Conservation (phyloP, 2,329 filamentous ascomycete species). For the Trichoderma sp. region DNA sequence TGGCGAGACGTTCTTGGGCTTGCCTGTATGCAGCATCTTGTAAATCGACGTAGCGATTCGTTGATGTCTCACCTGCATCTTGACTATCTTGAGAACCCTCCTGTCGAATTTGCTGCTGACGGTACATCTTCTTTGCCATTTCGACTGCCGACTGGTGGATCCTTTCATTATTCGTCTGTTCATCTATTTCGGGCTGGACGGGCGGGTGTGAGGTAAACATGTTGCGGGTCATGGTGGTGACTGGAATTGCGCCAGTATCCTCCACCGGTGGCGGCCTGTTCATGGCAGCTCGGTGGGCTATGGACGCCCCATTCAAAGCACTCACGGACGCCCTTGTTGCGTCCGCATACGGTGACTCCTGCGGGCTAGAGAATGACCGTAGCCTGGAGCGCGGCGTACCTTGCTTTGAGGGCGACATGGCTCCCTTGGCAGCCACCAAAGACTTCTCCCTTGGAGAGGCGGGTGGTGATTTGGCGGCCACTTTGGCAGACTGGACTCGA, state of each 20-base stretch:
- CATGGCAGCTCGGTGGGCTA: conserved; percentile 56
- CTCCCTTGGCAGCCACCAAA: conserved; percentile 71
- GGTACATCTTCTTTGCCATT: conserved; percentile 88
- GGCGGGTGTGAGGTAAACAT: conserved; percentile 78
- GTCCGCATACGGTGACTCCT: conserved; percentile 22
- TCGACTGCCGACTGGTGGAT: conserved; percentile 79
- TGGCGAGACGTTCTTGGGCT: conserved; percentile 78
- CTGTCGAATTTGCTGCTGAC: conserved; percentile 60
- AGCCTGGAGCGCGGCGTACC: conserved; percentile 64
- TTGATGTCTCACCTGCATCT: conserved; percentile 31
- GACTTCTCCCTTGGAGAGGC: conserved; percentile 60
- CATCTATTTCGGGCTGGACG: conserved; percentile 68
- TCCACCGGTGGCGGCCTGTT: conserved; percentile 45
- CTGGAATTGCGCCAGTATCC: conserved; percentile 64
- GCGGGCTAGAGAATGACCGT: conserved; percentile 25
- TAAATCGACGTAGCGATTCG: conserved; percentile 60
- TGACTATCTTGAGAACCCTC: conserved; percentile 48
- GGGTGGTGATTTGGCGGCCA: conserved; percentile 22
- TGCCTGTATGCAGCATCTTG: conserved; percentile 86
- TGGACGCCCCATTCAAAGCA: conserved; percentile 70
- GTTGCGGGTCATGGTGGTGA: conserved; percentile 64
- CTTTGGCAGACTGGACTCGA: conserved; percentile 30
- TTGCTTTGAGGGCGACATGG: conserved; percentile 61
- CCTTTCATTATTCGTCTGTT: conserved; percentile 67
- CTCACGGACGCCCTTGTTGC: conserved; percentile 56